Percentiles rank a stretch among this genome's conserved stretches.
Evolutionary conservation across 2,329 filamentous ascomycete genomes (phyloP).

Genomic region (Trichoderma koningii): DNA sequence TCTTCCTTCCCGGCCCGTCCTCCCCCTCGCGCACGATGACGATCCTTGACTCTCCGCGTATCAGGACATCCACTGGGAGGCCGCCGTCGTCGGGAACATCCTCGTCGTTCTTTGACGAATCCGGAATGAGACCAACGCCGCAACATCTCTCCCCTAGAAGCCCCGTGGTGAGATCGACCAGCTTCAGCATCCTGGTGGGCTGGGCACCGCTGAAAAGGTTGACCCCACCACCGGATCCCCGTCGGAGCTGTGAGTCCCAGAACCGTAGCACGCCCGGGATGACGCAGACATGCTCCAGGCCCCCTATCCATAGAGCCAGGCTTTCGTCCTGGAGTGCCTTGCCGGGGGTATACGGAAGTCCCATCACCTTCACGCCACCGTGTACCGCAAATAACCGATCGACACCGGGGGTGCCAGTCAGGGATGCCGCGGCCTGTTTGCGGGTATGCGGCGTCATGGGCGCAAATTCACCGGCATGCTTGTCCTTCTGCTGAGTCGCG

Average conservation of each 20-base stretch:
- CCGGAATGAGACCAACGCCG: slow-evolving; percentile 51
- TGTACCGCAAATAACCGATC: slow-evolving; percentile 55
- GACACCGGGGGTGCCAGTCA: slow-evolving; percentile 44
- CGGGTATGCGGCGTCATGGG: slow-evolving; percentile 66
- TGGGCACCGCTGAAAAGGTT: slow-evolving; percentile 60
- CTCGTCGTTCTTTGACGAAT: slow-evolving; percentile 36
- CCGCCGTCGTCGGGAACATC: slow-evolving; percentile 39
- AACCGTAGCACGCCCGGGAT: slow-evolving; percentile 58
- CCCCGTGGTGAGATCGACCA: slow-evolving; percentile 55
- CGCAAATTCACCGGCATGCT: slow-evolving; percentile 55
- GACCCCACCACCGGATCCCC: slow-evolving; percentile 51
- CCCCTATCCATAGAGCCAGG: slow-evolving; percentile 58
- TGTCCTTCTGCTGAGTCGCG: slow-evolving; percentile 40
- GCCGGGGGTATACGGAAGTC: slow-evolving; percentile 45
- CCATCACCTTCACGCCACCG: slow-evolving; percentile 55
- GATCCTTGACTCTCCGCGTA: slow-evolving; percentile 58
- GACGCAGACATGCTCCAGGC: slow-evolving; percentile 58
- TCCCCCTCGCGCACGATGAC: slow-evolving; percentile 58
- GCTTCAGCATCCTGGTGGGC: slow-evolving; percentile 57
- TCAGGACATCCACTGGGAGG: slow-evolving; percentile 55
- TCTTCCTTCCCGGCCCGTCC: slow-evolving; percentile 48
- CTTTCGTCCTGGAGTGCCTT: slow-evolving; percentile 55
- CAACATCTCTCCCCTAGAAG: slow-evolving; percentile 60
- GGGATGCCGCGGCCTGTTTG: slow-evolving; percentile 52
- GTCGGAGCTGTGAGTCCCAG: slow-evolving; percentile 61